Percentiles rank a stretch among this genome's conserved stretches.
phyloP scores from a whole-genome alignment of 2,329 filamentous ascomycete species.

The Teratosphaeriaceae sp. region DNA sequence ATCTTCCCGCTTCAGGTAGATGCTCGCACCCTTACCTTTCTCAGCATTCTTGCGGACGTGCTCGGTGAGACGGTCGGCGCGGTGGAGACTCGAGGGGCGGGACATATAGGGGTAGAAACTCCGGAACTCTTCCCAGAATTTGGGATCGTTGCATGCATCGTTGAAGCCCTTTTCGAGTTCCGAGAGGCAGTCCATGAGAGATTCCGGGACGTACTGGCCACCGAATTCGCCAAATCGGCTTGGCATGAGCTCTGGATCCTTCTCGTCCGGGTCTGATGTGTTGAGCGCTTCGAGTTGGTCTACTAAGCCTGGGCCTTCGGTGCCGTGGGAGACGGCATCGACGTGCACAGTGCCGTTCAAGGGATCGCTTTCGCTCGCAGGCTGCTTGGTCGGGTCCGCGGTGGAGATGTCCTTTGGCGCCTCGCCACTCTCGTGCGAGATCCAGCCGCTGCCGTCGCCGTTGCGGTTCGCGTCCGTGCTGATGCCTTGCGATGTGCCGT shows the following conservation, averaged over 20 bases:
- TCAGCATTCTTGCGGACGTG: conserved; percentile 20
- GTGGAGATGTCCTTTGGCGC: conserved; percentile 28
- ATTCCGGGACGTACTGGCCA: conserved; percentile 95
- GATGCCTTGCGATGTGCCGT: conserved; percentile 19
- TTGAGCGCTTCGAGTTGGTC: conserved; percentile 81
- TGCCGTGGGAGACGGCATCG: conserved; percentile 59
- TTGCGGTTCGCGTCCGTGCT: conserved; percentile 27
- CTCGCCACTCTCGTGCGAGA: conserved; percentile 24
- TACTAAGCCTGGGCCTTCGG: conserved; percentile 61
- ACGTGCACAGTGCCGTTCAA: conserved; percentile 54
- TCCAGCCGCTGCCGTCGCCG: conserved; percentile 30
- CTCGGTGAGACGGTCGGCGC: conserved; percentile 81
- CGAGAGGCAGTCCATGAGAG: conserved; percentile 91
- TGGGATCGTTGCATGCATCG: conserved; percentile 73
- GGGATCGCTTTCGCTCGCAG: conserved; percentile 24
- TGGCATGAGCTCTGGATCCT: conserved; percentile 54
- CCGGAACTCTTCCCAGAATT: conserved; percentile 95
- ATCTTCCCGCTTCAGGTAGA: conserved; percentile 97
- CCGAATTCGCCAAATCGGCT: conserved; percentile 92
- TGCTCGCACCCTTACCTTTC: conserved; percentile 77
- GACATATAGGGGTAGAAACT: conserved; percentile 98
- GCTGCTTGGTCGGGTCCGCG: conserved; percentile 28
- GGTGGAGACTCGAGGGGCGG: conserved; percentile 82
- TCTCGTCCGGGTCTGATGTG: conserved; percentile 56
- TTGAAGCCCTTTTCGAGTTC: conserved; percentile 91